Base-by-base conservation (phyloP, 768 basidiomycete species). In the Tephrocybe sp. region DNA sequence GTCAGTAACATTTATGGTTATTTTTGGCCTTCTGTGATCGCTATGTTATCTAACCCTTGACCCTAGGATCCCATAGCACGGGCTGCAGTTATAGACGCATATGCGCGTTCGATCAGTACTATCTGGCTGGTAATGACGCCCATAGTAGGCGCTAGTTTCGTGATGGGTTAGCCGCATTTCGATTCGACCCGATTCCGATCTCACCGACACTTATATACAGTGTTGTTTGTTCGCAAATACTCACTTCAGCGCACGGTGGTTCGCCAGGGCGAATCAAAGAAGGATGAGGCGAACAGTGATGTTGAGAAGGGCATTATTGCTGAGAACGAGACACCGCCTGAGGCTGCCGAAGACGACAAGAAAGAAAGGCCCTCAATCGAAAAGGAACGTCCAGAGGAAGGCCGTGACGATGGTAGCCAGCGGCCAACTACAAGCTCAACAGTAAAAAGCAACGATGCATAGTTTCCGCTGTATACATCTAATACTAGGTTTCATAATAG, bases 111-210 rank as follows among this genome's bases (percentile, higher is more conserved):
- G 3, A 82, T 90, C 33, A 75, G 76, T 55, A 69, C 62, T 40
- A 82, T 90, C 20, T 90, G 87, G 86, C 55, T 86, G 18, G 81
- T 84, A 8, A 74, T 73, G 64, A 83, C 83, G 9, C 84, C 82
- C 0, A 68, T 88, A 23, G 45, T 79, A 6, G 83, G 79, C 11
- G 70, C 72, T 36, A 72, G 76, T 23, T 74, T 87, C 58, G 56
- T 86, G 24, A 70, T 79, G 68, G 68, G 78, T 79, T 51, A 60
- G 75, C 59, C 14, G 21, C 7, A 15, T 20, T 12, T n/a, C 7
- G 10, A 21, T 39, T 25, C 25, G 12, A n/a, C 5, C 20, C 12
- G n/a, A 45, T 11, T 10, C 28, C 30, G 34, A 50, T 23, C 24
- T 1, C 18, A 37, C 44, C 21, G 21, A 14, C 21, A 10, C 9